phyloP scores from a whole-genome alignment of 768 basidiomycete genomes.

The Leccinum ochraceum region DNA sequence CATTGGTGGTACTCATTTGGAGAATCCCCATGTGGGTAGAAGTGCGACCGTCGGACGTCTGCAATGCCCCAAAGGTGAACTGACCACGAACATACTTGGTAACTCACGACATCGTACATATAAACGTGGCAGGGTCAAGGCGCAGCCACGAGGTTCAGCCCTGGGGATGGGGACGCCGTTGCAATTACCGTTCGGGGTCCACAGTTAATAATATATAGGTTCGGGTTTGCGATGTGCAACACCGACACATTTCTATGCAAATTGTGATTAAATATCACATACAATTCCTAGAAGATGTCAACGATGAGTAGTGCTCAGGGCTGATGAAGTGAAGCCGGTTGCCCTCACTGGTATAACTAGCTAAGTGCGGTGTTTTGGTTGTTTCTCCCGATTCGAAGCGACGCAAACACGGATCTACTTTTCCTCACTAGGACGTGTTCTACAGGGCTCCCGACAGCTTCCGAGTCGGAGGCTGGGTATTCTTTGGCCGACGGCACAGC shows the following conservation, averaged over 20 bases:
- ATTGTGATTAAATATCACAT: neutral
- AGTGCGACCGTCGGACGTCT: neutral
- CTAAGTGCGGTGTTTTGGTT: conserved; percentile 6
- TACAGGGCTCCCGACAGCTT: conserved; percentile 4
- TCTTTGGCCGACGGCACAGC: conserved; percentile 51
- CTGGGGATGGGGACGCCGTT: neutral
- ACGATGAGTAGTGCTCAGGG: neutral
- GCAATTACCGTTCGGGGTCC: neutral
- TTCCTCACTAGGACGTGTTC: conserved; percentile 14
- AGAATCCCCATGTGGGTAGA: neutral
- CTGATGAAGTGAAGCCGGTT: neutral
- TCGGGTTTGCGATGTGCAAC: neutral
- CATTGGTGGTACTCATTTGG: neutral
- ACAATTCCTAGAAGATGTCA: conserved; percentile 6
- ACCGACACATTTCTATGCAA: neutral
- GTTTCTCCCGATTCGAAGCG: conserved; percentile 22
- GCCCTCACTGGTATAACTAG: neutral
- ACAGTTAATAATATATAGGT: neutral
- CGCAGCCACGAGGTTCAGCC: neutral
- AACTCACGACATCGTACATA: conserved; percentile 3
- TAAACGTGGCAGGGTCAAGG: neutral
- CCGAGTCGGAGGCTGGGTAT: conserved; percentile 24
- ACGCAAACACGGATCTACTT: conserved; percentile 29
- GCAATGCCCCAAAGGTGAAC: neutral
- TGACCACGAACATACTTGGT: neutral